Evolutionary conservation across 805 yeast genomes (phyloP), one percentile per base, ranked within the genome.

Genomic region (Candida takata): DNA sequence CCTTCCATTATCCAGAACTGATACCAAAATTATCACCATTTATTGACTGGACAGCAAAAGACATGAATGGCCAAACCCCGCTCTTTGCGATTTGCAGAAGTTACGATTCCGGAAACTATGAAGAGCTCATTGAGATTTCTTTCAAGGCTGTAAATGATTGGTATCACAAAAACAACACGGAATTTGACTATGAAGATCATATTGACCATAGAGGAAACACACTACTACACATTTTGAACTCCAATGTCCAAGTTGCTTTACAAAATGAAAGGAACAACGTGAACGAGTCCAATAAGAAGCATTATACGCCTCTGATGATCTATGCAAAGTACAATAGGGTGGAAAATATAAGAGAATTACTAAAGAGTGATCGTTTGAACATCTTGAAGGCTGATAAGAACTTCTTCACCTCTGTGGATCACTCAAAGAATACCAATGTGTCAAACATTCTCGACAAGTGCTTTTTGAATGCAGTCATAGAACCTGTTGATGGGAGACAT

Each of bases 121-220:
- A 63, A 3, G 50, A 51, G 4, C 51, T 84, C 47, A 58, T 84
- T 5, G 33, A 45, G 13, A 56, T 51, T 10, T 74, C 77, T 0
- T 67, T 81, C 35, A 43, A 51, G 1, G 59, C 67, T 12, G 75
- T 72, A 1, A 43, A 50, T 3, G 44, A 52, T 17, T 73, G 78
- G 71, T 71, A 71, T 37, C 19, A 29, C 6, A 37, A 33, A 0
- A 54, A 59, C 21, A 37, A 45, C 3, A 48, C 51, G 4, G 30
- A 35, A 2, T 64, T 77, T 33, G 63, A 72, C 41, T 69, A 72
- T 42, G 62, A 62, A 29, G 78, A 75, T 20, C 97, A 90, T 52
- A 61, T 74, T 7, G 97, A 90, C 51, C 57, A 54, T 16, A 70
- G 74, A 37, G 90, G 90, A 0, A 86, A 87, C 52, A 77, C 92